These are phyloP conservation scores for Coprinellus aureogranulatus DNA, from an alignment of 768 basidiomycete species.

Conservation along the genomic window DNA sequence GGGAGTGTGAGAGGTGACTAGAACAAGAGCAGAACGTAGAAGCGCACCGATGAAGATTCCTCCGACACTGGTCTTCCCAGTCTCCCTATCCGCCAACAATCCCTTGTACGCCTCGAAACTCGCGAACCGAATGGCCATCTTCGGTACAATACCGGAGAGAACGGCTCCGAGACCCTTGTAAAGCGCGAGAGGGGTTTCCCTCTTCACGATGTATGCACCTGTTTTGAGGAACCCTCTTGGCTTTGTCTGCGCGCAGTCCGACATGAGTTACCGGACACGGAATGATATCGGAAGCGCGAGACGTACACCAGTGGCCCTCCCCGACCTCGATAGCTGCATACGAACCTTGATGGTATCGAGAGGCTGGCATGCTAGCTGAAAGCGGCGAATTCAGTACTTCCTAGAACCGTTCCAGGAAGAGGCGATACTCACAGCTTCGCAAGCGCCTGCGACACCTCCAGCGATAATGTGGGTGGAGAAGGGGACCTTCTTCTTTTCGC, in stretches of 20 bases:
- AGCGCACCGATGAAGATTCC: constrained; percentile 82
- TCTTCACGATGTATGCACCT: constrained; percentile 77
- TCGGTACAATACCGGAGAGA: constrained; percentile 93
- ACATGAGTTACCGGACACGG: too few relatives aligned
- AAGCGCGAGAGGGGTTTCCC: constrained; percentile 91
- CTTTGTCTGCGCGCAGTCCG: constrained; percentile 63
- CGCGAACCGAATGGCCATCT: constrained; percentile 99
- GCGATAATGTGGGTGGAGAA: constrained; percentile 91
- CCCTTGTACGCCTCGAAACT: constrained; percentile 95
- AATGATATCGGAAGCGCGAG: constrained; percentile 3
- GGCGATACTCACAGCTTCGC: constrained; percentile 74
- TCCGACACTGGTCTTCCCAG: constrained; percentile 76
- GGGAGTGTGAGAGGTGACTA: neutral
- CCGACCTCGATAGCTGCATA: constrained; percentile 94
- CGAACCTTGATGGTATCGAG: constrained; percentile 99
- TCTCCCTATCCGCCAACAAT: constrained; percentile 69
- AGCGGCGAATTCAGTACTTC: neutral
- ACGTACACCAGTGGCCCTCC: constrained; percentile 79
- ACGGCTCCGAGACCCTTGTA: constrained; percentile 99
- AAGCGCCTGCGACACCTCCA: constrained; percentile 90
- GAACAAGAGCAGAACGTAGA: neutral
- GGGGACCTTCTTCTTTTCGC: constrained; percentile 73
- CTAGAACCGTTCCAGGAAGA: neutral
- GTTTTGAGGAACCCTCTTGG: constrained; percentile 91
- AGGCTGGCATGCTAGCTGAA: constrained; percentile 79